Base-by-base conservation (phyloP, 148 eudicot genomes). In the Vaccinium darrowii region DNA sequence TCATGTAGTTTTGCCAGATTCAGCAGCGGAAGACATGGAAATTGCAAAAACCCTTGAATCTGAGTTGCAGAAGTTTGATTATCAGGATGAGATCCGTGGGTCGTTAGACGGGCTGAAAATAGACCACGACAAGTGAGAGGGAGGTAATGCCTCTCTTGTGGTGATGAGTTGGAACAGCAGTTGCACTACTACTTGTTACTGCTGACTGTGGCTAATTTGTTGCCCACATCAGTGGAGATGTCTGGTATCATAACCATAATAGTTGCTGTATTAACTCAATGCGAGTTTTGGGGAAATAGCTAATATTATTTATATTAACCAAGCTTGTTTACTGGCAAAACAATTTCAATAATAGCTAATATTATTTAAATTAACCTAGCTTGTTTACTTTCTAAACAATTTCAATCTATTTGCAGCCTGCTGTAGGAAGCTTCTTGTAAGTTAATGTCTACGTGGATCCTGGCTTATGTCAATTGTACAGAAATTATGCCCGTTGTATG, bases 1-100 rank as follows among this genome's bases (percentile, higher is more conserved):
- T 78, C 94, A 90, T 84, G 94, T 92, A 23, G 86, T 54, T 53
- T 63, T 91, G 43, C 93, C 93, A 21, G 90, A 89, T 58, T 77
- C 86, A 15, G 86, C 84, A 8, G 84, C 60, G 23, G 90, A 86
- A 76, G 91, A 80, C 80, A 81, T 79, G 47, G 91, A 91, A 76
- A 85, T 92, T 65, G 92, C 88, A 79, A 89, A 72, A 74, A 87
- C 84, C 75, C 84, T 92, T 39, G 93, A 91, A 72, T 86, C 89
- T 27, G 91, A 91, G 74, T 69, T 91, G 60, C 91, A 90, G 80
- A 88, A 87, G 81, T 85, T 89, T 52, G 76, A 71, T 76, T 82
- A 73, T 81, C 79, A 65, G 21, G 88, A 85, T 54, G 85, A 86
- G 80, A 74, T 78, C 56, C 60, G 82, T 65, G 88, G 82, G 74